These are phyloP conservation scores for Stephanocyclus meneghinianus DNA, from an alignment of 352 stramenopile genomes.

Conservation along the genomic window DNA sequence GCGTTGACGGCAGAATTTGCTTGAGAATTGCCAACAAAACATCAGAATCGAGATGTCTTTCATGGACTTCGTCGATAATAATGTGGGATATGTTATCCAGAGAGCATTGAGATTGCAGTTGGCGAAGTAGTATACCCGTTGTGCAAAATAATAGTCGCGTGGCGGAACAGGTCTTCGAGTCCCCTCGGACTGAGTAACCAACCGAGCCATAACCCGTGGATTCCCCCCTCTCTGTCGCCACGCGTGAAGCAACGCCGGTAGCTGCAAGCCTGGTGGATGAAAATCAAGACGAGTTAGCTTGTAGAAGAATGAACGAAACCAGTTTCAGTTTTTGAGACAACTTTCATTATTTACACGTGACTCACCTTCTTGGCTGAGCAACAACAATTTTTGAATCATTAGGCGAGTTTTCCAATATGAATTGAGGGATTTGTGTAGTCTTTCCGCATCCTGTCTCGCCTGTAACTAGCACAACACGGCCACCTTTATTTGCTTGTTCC, in stretches of 20 bases:
- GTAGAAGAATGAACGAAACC: neutral
- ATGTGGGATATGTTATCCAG: slow-evolving; percentile 91
- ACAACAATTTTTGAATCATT: slow-evolving; percentile 90
- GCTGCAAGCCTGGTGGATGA: slow-evolving; percentile 87
- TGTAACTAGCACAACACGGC: slow-evolving; percentile 92
- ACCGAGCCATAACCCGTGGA: slow-evolving; percentile 82
- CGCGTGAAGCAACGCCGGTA: slow-evolving; percentile 91
- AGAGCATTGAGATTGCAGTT: slow-evolving; percentile 83
- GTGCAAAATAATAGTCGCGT: slow-evolving; percentile 97
- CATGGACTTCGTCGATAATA: slow-evolving; percentile 96
- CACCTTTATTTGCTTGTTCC: slow-evolving; percentile 49
- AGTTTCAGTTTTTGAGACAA: no score
- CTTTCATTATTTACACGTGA: neutral
- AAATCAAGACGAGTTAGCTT: neutral
- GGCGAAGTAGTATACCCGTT: slow-evolving; percentile 92
- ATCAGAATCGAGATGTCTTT: slow-evolving; percentile 91
- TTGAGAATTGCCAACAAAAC: slow-evolving; percentile 83
- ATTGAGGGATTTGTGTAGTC: slow-evolving; percentile 93
- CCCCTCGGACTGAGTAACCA: slow-evolving; percentile 83
- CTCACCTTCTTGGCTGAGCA: slow-evolving; percentile 88
- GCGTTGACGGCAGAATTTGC: slow-evolving; percentile 77
- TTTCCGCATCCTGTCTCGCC: slow-evolving; percentile 81
- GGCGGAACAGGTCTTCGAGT: slow-evolving; percentile 79
- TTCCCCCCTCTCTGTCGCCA: slow-evolving; percentile 91
- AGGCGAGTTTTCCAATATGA: slow-evolving; percentile 90